Percentiles rank a stretch among this genome's conserved stretches.
Evolutionary conservation across 768 basidiomycete genomes (phyloP).

Genomic region (Amanita subjunquillea): DNA sequence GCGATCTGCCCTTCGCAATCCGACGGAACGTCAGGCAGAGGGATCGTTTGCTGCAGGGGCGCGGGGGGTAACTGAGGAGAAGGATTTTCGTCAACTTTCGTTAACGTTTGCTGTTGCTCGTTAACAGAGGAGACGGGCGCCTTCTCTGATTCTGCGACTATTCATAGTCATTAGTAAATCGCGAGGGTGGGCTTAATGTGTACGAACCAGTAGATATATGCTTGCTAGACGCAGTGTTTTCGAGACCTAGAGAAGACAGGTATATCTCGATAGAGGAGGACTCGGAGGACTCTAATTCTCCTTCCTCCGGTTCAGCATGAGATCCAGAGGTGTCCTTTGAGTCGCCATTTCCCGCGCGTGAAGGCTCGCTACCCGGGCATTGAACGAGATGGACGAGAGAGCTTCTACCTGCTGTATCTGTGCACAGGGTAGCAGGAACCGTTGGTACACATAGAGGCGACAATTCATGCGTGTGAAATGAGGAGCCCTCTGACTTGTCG

Average conservation of each 20-base stretch:
- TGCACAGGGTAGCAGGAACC: not conserved
- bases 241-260: slow-evolving; percentile 4
- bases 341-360: not conserved
- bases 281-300: slow-evolving; percentile 4
- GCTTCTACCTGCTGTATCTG: not conserved
- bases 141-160: not conserved
- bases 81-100: not conserved
- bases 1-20: slow-evolving; percentile 7
- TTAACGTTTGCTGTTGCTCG: not conserved
- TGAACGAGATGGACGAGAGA: not conserved
- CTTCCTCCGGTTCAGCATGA: not conserved
- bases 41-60: slow-evolving; percentile 22
- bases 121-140: not conserved
- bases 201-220: slow-evolving; percentile 1
- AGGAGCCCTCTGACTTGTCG: not conserved
- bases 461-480: not conserved
- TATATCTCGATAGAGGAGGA: slow-evolving; percentile 4
- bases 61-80: slow-evolving; percentile 17
- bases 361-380: not conserved
- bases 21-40: slow-evolving; percentile 17
- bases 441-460: slow-evolving; percentile 4
- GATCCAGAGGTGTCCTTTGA: not conserved
- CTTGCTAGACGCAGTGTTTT: not conserved
- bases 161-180: not conserved
- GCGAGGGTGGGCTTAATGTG: not conserved